These are phyloP conservation scores for Exsudoporus frostii DNA, from an alignment of 768 basidiomycete species.

Conservation along the genomic window DNA sequence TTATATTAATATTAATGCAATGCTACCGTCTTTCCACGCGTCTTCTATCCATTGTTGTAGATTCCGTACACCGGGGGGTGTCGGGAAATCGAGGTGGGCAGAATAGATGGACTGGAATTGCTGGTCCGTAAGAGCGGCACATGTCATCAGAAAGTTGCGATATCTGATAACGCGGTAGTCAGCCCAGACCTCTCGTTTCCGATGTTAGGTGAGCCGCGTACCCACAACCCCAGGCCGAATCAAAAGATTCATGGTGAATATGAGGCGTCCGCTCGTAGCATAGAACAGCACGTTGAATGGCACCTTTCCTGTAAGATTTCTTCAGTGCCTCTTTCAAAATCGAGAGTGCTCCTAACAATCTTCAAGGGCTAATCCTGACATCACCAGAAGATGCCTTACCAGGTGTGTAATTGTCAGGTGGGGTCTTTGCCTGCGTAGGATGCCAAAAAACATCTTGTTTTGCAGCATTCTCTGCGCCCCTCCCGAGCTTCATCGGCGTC, in stretches of 20 bases:
- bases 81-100: conserved; percentile 52
- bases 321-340: conserved; percentile 55
- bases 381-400: conserved; percentile 45
- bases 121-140: conserved; percentile 70
- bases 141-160: conserved; percentile 80
- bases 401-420: conserved; percentile 60
- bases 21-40: conserved; percentile 69
- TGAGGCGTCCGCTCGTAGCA: conserved; percentile 64
- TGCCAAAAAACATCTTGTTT: conserved; percentile 65
- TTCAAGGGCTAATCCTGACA: conserved; percentile 13
- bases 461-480: conserved; percentile 3
- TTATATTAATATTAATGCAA: not conserved
- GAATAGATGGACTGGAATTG: conserved; percentile 58
- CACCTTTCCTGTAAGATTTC: conserved; percentile 48
- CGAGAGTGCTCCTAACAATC: conserved; percentile 55
- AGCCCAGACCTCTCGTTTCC: conserved; percentile 1
- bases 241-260: conserved; percentile 56
- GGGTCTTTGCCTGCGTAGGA: conserved; percentile 39
- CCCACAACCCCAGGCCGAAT: conserved; percentile 74
- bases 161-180: conserved; percentile 47
- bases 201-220: conserved; percentile 26
- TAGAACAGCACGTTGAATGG: conserved; percentile 54
- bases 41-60: conserved; percentile 77
- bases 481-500: conserved; percentile 3
- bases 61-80: conserved; percentile 66